Evolutionary conservation across 164 flowering plant genomes (phyloP).

Genomic region (Malania oleifera): DNA sequence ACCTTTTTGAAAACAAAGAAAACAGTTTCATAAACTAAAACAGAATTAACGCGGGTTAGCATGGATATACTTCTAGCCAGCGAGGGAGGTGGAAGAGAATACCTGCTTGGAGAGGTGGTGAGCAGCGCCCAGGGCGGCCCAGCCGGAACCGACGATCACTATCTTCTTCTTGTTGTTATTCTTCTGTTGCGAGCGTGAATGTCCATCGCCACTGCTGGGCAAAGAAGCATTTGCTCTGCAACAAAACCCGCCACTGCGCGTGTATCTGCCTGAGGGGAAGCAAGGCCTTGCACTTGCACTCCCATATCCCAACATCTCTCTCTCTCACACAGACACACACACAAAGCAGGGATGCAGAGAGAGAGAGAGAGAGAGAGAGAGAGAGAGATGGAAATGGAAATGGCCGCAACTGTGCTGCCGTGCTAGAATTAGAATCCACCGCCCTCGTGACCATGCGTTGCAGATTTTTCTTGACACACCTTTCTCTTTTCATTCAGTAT

Average conservation of each 20-base stretch:
- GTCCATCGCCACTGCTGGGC: conserved; percentile 17
- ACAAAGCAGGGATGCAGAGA: too few species aligned
- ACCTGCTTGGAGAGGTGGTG: conserved; percentile 70
- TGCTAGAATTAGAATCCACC: too few species aligned
- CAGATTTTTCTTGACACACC: too few species aligned
- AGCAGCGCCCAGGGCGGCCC: conserved; percentile 70
- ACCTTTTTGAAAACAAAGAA: not conserved
- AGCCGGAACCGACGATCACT: conserved; percentile 53
- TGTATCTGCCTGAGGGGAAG: conserved; percentile 3
- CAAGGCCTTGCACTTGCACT: conserved; percentile 14
- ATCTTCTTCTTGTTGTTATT: conserved; percentile 45
- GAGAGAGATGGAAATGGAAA: too few species aligned
- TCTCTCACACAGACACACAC: not conserved
- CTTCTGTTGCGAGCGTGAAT: too few species aligned
- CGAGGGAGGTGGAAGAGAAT: not conserved
- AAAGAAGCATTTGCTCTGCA: conserved; percentile 26
- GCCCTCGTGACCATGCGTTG: too few species aligned
- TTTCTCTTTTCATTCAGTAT: too few species aligned
- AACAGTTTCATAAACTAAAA: not conserved
- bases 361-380: too few species aligned
- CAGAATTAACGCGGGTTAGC: not conserved
- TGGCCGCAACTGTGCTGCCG: too few species aligned
- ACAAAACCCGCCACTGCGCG: conserved; percentile 20
- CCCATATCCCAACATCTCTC: conserved; percentile 22
- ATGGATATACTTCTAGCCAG: not conserved